Evolutionary conservation across 148 eudicot genomes (phyloP).

Genomic region (Rhododendron vialii): DNA sequence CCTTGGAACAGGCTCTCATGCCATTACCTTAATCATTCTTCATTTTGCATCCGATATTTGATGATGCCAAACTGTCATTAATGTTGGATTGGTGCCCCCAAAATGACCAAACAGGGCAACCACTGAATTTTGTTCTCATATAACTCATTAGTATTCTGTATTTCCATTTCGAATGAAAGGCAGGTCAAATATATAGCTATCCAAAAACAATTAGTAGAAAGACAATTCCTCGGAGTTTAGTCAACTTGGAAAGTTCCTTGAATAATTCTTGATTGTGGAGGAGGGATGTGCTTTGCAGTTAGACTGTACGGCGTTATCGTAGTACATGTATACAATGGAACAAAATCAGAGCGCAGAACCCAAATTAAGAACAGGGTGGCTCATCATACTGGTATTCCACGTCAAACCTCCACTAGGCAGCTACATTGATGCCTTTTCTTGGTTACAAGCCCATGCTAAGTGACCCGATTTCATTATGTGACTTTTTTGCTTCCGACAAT

Average conservation of each 20-base stretch:
- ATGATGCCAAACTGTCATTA: not conserved
- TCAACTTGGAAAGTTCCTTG: not conserved
- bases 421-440: not conserved
- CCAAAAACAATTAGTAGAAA: not conserved
- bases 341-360: not conserved
- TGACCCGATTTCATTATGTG: not conserved
- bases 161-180: not conserved
- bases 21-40: not conserved
- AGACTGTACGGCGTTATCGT: no score
- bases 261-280: no score
- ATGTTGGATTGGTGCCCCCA: not conserved
- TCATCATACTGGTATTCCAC: not conserved
- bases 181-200: not conserved
- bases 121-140: not conserved
- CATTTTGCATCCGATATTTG: not conserved
- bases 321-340: not conserved
- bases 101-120: no score
- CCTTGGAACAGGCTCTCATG: not conserved
- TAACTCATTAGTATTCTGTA: not conserved
- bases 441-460: not conserved
- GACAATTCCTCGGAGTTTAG: not conserved
- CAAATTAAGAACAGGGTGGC: not conserved
- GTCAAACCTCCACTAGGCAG: not conserved
- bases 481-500: not conserved
- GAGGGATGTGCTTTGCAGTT: no score